These are phyloP conservation scores for Rosa multiflora DNA, from an alignment of 306 rosid genomes.

Conservation along the genomic window DNA sequence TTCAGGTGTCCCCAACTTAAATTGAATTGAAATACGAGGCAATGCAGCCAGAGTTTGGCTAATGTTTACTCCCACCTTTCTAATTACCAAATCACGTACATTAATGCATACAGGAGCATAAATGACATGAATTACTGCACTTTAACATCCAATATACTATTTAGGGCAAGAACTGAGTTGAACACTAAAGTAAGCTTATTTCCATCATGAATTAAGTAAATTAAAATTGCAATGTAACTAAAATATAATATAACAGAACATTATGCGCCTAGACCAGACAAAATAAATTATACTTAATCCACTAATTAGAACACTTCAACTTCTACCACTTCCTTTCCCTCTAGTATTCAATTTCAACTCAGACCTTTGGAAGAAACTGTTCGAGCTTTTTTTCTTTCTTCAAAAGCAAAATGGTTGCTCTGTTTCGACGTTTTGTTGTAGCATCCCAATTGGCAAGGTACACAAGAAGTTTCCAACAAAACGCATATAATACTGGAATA, in stretches of 20 bases:
- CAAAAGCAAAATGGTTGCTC: not conserved
- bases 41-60: not conserved
- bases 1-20: not conserved
- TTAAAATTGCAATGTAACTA: not conserved
- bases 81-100: not conserved
- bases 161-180: not conserved
- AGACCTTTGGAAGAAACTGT: not conserved
- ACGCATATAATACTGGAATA: not conserved
- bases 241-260: not conserved
- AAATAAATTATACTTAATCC: not conserved
- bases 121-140: not conserved
- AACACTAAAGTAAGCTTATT: not conserved
- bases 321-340: not conserved
- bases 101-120: not conserved
- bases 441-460: conserved; percentile 7
- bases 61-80: not conserved
- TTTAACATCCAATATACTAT: not conserved
- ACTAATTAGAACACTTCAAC: not conserved
- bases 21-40: not conserved
- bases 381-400: not conserved
- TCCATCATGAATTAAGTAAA: not conserved
- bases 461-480: conserved; percentile 18
- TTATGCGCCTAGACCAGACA: not conserved
- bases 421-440: not conserved
- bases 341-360: not conserved